Base-by-base conservation (phyloP, 768 basidiomycete species). In the Phylloporus sp. region DNA sequence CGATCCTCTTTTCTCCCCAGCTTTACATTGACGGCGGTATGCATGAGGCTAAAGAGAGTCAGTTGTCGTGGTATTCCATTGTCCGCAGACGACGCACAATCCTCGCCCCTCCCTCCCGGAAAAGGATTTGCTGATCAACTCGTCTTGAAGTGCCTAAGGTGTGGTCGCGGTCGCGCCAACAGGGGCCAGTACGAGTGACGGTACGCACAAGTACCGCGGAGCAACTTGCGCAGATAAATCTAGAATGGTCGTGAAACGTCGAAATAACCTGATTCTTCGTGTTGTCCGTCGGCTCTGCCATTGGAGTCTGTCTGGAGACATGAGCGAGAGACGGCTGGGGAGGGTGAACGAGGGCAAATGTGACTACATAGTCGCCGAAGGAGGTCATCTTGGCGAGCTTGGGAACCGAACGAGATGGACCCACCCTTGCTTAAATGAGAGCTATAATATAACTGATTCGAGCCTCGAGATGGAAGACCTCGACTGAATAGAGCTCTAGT, bases 71-170 rank as follows among this genome's bases (percentile, higher is more conserved):
- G 9, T 17, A 47, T 38, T 37, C 18, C 8, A 26, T 42, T 28
- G 21, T 27, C 11, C 11, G 34, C 11, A 11, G 33, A 50, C 31
- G 28, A 79, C 86, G 64, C 55, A 81, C 88, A 80, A 90, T 58
- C 87, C 88, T 48, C 85, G 73, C 3, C 88, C 88, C 38, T 91
- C 89, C 57, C 89, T 71, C 6, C 88, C 88, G 22, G 86, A 84
- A 68, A 91, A 91, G 0, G 86, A 71, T 60, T 90, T 91, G 70
- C 85, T 88, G 50, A 91, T 87, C 18, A 90, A 66, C 55, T 90
- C 88, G 53, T 91, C 89, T 63, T 90, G 87, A 14, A 91, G 71
- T 18, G 82, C 78, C 87, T 90, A 26, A 9, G 26, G 23, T 38
- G 31, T n/a, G n/a, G 44, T 24, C 17, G 28, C 6, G 20, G 34